Percentiles rank a stretch among this genome's conserved stretches.
Evolutionary conservation across 1,284 basidiomycete genomes (phyloP).

Genomic region (Cryptococcus sp.): DNA sequence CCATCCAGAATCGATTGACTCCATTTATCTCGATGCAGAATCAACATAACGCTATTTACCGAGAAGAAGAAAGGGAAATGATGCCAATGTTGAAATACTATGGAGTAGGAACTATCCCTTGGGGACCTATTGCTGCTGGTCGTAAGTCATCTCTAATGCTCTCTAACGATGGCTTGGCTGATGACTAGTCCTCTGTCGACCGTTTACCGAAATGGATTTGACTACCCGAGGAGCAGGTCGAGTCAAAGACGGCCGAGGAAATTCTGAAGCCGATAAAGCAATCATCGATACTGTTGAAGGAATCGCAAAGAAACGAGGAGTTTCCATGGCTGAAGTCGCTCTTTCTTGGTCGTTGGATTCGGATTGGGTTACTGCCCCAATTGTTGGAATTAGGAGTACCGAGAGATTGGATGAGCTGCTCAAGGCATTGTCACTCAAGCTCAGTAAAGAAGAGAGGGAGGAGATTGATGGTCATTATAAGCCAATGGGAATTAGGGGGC

Average conservation of each 20-base stretch:
- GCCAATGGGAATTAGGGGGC: constrained; percentile 6
- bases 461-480: constrained; percentile 16
- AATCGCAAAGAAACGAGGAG: constrained; percentile 53
- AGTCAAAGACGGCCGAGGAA: constrained; percentile 11
- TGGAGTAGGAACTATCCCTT: constrained; percentile 34
- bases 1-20: constrained; percentile 53
- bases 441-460: constrained; percentile 24
- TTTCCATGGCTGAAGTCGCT: constrained; percentile 57
- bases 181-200: constrained; percentile 22
- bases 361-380: constrained; percentile 32
- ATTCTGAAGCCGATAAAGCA: constrained; percentile 59
- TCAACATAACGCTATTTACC: constrained; percentile 50
- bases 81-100: constrained; percentile 50
- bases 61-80: constrained; percentile 66
- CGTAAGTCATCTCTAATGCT: constrained; percentile 10
- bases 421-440: constrained; percentile 17
- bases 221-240: constrained; percentile 13
- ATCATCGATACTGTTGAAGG: constrained; percentile 59
- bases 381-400: constrained; percentile 27
- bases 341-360: constrained; percentile 26
- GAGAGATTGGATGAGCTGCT: constrained; percentile 35
- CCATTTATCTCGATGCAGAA: constrained; percentile 69
- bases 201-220: constrained; percentile 14
- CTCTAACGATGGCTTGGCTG: not conserved
- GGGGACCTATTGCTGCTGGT: constrained; percentile 22